Evolutionary conservation across 257 asterid genomes (phyloP).

Genomic region (Solanum infundibuliforme): DNA sequence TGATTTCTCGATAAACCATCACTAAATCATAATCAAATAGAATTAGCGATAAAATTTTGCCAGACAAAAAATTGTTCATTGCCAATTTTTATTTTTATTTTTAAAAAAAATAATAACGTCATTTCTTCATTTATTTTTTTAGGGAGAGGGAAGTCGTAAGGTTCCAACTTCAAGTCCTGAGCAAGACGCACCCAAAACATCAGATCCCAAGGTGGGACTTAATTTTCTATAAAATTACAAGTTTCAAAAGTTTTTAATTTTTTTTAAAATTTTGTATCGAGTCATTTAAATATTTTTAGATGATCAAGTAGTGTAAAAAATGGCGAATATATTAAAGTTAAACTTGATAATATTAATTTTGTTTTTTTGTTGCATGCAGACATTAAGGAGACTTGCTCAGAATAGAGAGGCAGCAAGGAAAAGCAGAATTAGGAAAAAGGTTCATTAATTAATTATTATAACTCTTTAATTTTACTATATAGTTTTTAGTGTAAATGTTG

Average conservation of each 20-base stretch:
- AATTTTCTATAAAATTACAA: not conserved
- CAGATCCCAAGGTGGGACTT: slow-evolving; percentile 71
- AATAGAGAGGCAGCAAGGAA: slow-evolving; percentile 97
- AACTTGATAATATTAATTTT: not conserved
- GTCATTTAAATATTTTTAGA: not conserved
- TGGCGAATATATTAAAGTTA: not conserved
- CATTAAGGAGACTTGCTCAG: slow-evolving; percentile 87
- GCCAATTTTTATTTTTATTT: not conserved
- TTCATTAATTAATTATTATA: not conserved
- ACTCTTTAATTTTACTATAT: not conserved
- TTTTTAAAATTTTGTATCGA: not conserved
- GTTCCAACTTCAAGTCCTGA: slow-evolving; percentile 56
- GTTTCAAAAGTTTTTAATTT: not conserved
- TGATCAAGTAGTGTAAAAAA: not conserved
- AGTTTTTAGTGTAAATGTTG: not conserved
- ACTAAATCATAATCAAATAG: not conserved
- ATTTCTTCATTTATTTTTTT: not conserved
- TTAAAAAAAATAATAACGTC: not conserved
- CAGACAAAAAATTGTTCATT: not conserved
- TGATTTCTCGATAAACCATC: not conserved
- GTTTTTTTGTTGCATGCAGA: slow-evolving; percentile 21
- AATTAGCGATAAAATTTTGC: not conserved
- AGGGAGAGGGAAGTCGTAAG: slow-evolving; percentile 68
- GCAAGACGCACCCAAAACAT: slow-evolving; percentile 66
- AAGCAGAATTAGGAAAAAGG: slow-evolving; percentile 90